phyloP scores from a whole-genome alignment of 805 yeast genomes.

The Starmerella bombi region DNA sequence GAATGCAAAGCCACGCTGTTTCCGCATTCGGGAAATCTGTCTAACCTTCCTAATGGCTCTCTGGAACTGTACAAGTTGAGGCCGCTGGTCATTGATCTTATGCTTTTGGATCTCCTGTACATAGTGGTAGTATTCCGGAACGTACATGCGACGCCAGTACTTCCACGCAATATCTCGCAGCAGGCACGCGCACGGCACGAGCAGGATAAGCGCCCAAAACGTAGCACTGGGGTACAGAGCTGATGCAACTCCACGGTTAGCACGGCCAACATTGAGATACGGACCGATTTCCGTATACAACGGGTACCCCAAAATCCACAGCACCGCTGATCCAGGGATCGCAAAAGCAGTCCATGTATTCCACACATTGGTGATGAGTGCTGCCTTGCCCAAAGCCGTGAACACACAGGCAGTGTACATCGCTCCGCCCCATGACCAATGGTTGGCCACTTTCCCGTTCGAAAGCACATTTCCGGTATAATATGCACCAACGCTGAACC shows the following conservation, averaged over 20 bases:
- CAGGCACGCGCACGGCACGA: conserved; percentile 65
- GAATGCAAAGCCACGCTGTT: conserved; percentile 96
- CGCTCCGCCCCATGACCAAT: conserved; percentile 93
- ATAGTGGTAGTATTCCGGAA: conserved; percentile 84
- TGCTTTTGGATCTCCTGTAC: conserved; percentile 95
- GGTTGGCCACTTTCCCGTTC: conserved; percentile 62
- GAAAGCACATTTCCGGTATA: conserved; percentile 47
- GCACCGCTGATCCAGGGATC: conserved; percentile 79
- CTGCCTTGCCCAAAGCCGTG: conserved; percentile 91
- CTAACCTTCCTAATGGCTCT: conserved; percentile 93
- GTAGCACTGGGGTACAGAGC: conserved; percentile 63
- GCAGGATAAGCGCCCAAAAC: conserved; percentile 72
- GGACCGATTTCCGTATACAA: conserved; percentile 80
- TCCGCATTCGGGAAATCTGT: conserved; percentile 95
- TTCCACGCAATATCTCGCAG: conserved; percentile 88
- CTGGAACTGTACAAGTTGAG: conserved; percentile 94
- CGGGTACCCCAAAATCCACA: conserved; percentile 84
- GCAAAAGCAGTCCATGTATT: conserved; percentile 84
- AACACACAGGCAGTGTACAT: conserved; percentile 74
- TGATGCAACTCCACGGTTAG: conserved; percentile 65
- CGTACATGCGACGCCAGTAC: conserved; percentile 80
- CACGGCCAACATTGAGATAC: conserved; percentile 61
- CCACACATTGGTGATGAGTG: conserved; percentile 83
- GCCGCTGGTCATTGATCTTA: conserved; percentile 83
- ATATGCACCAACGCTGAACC: conserved; percentile 58